Percentiles rank a stretch among this genome's conserved stretches.
These are phyloP conservation scores for Cryptococcus floricola DNA, from an alignment of 1,284 basidiomycete genomes.

Conservation along the genomic window DNA sequence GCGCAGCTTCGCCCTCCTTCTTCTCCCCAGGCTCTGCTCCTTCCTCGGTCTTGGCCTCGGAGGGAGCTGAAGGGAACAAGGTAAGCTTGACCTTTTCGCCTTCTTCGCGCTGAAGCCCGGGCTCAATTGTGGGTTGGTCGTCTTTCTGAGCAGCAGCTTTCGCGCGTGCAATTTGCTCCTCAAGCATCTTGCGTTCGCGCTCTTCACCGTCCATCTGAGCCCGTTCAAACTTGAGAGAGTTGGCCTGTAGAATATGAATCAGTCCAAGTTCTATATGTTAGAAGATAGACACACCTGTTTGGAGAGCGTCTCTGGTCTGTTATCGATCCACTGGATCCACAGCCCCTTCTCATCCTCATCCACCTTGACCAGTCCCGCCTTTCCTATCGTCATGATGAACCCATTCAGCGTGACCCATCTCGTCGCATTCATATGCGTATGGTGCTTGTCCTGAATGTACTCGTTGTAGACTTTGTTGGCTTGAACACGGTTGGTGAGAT, in stretches of 20 bases:
- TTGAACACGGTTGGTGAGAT: conserved; percentile 86
- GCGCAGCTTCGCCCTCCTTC: conserved; percentile 1
- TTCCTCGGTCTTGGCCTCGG: conserved; percentile 16
- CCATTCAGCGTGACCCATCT: conserved; percentile 95
- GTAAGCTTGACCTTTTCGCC: conserved; percentile 51
- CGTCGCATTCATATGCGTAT: conserved; percentile 98
- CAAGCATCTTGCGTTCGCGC: conserved; percentile 80
- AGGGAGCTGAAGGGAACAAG: conserved; percentile 22
- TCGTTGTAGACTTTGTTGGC: conserved; percentile 98
- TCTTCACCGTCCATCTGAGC: conserved; percentile 90
- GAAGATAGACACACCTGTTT: conserved; percentile 62
- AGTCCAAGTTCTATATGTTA: background rate
- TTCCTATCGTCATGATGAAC: conserved; percentile 86
- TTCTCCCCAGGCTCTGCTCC: background rate
- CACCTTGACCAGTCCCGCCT: conserved; percentile 80
- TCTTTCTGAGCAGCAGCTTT: conserved; percentile 28
- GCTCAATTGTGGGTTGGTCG: conserved; percentile 48
- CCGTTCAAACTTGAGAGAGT: conserved; percentile 86
- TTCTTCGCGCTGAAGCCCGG: conserved; percentile 65
- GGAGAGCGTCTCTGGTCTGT: conserved; percentile 83
- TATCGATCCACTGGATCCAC: conserved; percentile 97
- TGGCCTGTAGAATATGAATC: conserved; percentile 57
- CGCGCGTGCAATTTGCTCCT: conserved; percentile 92
- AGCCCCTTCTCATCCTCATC: conserved; percentile 98
- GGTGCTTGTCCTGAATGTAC: conserved; percentile 90